Base-by-base conservation (phyloP, 208 protist species). In the Crithidia sp. region DNA sequence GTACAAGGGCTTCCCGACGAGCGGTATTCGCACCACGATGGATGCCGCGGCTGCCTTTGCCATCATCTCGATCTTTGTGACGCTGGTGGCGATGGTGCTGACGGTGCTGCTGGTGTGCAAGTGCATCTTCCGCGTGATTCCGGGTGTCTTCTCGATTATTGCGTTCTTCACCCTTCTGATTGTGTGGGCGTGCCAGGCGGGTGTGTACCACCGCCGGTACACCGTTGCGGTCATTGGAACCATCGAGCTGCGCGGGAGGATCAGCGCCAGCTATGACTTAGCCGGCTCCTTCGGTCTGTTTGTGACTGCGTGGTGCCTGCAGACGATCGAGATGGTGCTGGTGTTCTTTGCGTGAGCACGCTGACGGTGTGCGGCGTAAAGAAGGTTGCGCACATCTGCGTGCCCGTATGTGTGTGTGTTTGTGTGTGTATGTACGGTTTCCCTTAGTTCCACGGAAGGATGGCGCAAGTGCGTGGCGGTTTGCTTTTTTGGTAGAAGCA, bases 11-110 rank as follows among this genome's bases (percentile, higher is more conserved):
- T 81, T 78, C 56, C 49, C 67, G 17, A 74, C 68, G 59, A 55
- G 0, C 7, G 17, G 16, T 19, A 65, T 71, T 0, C 62, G 75
- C 41, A 47, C 50, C 7, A 75, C 67, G 7, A 85, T 85, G 80
- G 64, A 58, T 39, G 65, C 68, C 8, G 84, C 74, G 5, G 67
- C 68, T 37, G 73, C 73, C 66, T 88, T 85, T 59, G 52, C 76
- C 49, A 81, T 85, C 54, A 71, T 88, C 60, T 77, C 80, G 49
- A 88, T 86, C 55, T 71, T 83, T 52, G 36, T 83, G 12, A 67
- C 81, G 36, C 66, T 82, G 2, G 14, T 83, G 16, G 17, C 73
- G 43, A 44, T 76, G 37, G 40, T 79, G 16, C 14, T 79, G 64
- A 60, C 67, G 41, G 39, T 76, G 9, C 47, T 82, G 66, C 61